Percentiles rank a stretch among this genome's conserved stretches.
phyloP scores from a whole-genome alignment of 257 asterid genomes.

The Solanum arcanum region DNA sequence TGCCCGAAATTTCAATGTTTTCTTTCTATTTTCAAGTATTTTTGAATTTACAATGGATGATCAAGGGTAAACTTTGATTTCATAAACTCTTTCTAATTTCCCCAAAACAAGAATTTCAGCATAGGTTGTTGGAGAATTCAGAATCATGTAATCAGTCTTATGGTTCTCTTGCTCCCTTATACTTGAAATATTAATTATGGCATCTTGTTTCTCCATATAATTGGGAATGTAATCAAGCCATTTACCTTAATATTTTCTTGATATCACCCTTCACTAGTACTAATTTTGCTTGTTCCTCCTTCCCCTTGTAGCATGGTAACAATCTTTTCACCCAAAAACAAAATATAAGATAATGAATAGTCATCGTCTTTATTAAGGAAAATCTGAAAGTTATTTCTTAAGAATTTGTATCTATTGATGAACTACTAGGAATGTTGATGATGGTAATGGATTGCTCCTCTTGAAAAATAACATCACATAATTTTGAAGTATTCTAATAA shows the following conservation, averaged over 20 bases:
- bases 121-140: neutral
- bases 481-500: too few relatives aligned
- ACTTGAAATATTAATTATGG: neutral
- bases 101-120: neutral
- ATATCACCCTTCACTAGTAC: neutral
- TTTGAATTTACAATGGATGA: neutral
- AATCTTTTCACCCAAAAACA: neutral
- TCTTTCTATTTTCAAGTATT: neutral
- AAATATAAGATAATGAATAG: neutral
- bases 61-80: neutral
- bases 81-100: neutral
- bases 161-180: neutral
- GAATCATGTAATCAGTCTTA: neutral
- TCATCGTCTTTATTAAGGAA: neutral
- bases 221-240: neutral
- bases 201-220: neutral
- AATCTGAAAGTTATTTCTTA: neutral
- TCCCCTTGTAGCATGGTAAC: neutral
- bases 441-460: too few relatives aligned
- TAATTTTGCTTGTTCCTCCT: neutral
- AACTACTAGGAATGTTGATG: neutral
- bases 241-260: neutral
- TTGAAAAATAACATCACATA: too few relatives aligned
- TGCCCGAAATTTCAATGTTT: neutral
- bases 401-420: too few relatives aligned